Conservation (phyloP, 2,329 filamentous ascomycete species). For the Lecanosticta acicola region DNA sequence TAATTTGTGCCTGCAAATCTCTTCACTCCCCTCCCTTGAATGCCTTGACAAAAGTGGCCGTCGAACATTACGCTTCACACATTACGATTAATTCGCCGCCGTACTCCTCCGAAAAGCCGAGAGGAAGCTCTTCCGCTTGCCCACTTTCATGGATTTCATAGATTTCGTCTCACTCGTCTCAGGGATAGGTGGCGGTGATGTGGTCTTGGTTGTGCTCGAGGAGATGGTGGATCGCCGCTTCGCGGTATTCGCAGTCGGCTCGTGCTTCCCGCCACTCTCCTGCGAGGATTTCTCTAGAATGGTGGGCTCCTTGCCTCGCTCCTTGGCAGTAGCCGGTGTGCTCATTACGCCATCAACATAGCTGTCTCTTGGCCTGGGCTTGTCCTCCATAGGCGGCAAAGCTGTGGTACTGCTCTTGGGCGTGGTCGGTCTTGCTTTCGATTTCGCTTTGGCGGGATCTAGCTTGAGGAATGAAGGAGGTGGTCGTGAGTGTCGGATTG, state of each 20-base stretch:
- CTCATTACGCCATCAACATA: constrained; percentile 4
- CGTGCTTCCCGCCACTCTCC: constrained; percentile 7
- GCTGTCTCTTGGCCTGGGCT: constrained; percentile 4
- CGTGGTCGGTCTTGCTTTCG: constrained; percentile 2
- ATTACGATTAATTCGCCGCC: background rate
- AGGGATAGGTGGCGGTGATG: constrained; percentile 11
- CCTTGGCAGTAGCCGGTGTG: background rate
- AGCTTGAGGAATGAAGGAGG: constrained; percentile 18
- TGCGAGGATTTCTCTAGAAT: constrained; percentile 8
- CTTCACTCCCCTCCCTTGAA: background rate
- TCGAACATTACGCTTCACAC: background rate
- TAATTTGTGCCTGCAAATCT: background rate
- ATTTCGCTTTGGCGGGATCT: constrained; percentile 9
- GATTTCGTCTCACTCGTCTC: constrained; percentile 10
- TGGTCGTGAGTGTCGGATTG: constrained; percentile 1
- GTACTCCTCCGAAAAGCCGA: constrained; percentile 36
- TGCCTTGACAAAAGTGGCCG: too few species aligned
- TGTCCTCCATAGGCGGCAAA: constrained; percentile 2
- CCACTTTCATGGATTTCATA: constrained; percentile 32
- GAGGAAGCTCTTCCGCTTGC: constrained; percentile 45
- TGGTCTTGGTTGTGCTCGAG: constrained; percentile 20
- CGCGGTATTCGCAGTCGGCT: constrained; percentile 25
- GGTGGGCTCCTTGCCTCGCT: background rate
- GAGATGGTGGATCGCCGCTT: constrained; percentile 27
- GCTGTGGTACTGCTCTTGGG: background rate